phyloP scores from a whole-genome alignment of 306 rosid genomes.

The Ceratonia siliqua region DNA sequence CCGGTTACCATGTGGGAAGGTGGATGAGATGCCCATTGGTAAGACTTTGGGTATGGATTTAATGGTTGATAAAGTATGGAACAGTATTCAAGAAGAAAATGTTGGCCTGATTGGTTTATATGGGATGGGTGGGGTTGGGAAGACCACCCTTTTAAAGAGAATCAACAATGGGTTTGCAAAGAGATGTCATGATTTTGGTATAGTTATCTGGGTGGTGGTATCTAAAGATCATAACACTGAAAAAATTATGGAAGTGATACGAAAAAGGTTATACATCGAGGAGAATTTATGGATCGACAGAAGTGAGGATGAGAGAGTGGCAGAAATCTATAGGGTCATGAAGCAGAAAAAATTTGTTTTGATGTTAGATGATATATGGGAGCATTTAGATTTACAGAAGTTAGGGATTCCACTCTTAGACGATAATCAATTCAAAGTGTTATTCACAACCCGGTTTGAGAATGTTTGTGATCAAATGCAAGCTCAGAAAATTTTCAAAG shows the following conservation, averaged over 20 bases:
- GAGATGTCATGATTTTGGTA: neutral
- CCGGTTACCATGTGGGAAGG: neutral
- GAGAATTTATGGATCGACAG: neutral
- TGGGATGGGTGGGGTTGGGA: conserved; percentile 16
- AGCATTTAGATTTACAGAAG: neutral
- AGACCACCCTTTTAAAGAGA: neutral
- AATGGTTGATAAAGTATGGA: neutral
- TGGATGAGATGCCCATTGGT: neutral
- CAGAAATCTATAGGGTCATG: neutral
- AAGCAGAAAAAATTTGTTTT: conserved; percentile 11
- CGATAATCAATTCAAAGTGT: neutral
- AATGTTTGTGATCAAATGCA: neutral
- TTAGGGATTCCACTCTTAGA: neutral
- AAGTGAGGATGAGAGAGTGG: neutral
- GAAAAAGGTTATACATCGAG: neutral
- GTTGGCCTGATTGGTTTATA: neutral
- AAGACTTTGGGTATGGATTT: neutral
- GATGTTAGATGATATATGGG: conserved; percentile 20
- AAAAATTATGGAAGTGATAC: neutral
- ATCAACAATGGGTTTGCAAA: neutral
- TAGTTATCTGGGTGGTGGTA: neutral
- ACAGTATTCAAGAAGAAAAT: neutral
- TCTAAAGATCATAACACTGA: neutral
- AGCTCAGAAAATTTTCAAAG: neutral
- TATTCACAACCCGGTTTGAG: conserved; percentile 5